These are phyloP conservation scores for Ogataea thermomethanolica DNA, from an alignment of 805 yeast genomes.

Conservation along the genomic window DNA sequence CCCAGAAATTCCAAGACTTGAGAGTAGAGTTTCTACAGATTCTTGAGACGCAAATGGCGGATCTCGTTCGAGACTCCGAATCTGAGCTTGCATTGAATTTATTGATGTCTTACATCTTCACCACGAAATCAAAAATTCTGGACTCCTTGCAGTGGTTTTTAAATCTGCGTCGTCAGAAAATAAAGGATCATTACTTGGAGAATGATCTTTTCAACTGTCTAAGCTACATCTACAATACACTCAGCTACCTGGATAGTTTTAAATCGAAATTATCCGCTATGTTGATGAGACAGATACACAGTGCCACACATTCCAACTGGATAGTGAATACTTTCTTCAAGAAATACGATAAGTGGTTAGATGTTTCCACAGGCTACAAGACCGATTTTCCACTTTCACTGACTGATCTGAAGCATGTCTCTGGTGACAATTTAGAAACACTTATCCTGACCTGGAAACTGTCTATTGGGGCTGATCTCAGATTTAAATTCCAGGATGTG, in stretches of 20 bases:
- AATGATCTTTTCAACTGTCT: conserved; percentile 26
- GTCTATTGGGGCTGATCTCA: conserved; percentile 17
- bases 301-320: conserved; percentile 27
- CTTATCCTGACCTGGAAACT: conserved; percentile 22
- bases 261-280: conserved; percentile 23
- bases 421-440: conserved; percentile 9
- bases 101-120: conserved; percentile 23
- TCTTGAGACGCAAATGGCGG: conserved; percentile 19
- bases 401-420: conserved; percentile 11
- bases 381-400: conserved; percentile 22
- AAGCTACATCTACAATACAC: conserved; percentile 30
- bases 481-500: conserved; percentile 2
- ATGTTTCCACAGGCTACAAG: conserved; percentile 15
- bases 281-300: conserved; percentile 23
- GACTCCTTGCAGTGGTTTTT: conserved; percentile 26
- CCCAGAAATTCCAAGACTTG: conserved; percentile 19
- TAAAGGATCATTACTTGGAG: conserved; percentile 6
- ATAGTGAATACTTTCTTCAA: conserved; percentile 23
- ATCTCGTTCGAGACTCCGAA: conserved; percentile 28
- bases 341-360: conserved; percentile 31
- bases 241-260: conserved; percentile 25
- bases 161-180: conserved; percentile 18
- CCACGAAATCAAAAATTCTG: conserved; percentile 17
- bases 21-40: conserved; percentile 17
- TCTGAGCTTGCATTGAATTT: conserved; percentile 28